Percentiles rank a stretch among this genome's conserved stretches.
Conservation (phyloP, 2,329 filamentous ascomycete genomes). For the Paecilomyces formosus region DNA sequence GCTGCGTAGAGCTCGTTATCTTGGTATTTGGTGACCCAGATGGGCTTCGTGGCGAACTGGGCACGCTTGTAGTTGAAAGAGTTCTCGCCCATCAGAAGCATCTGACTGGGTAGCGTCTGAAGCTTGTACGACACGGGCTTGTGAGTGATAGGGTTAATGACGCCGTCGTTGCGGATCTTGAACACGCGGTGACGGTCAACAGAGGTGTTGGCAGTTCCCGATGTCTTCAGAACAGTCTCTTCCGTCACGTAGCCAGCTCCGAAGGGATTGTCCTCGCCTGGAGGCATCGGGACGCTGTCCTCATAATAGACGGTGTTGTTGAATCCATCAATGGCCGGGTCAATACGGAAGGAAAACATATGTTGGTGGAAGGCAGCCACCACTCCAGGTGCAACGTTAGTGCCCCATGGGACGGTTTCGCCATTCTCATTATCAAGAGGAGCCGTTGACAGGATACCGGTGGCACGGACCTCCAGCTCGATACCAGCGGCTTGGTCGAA, state of each 20-base stretch:
- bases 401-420: constrained; percentile 58
- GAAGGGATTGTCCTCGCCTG: constrained; percentile 44
- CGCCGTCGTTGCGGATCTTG: constrained; percentile 50
- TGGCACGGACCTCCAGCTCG: constrained; percentile 61
- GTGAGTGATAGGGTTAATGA: constrained; percentile 48
- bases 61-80: constrained; percentile 44
- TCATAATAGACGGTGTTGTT: constrained; percentile 50
- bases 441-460: constrained; percentile 59
- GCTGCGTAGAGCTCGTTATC: constrained; percentile 48
- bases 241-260: constrained; percentile 44
- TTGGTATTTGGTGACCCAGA: constrained; percentile 49
- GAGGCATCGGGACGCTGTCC: constrained; percentile 54
- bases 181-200: constrained; percentile 45
- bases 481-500: constrained; percentile 65
- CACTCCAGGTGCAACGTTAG: constrained; percentile 61
- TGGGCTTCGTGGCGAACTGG: constrained; percentile 48
- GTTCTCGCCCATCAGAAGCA: constrained; percentile 45
- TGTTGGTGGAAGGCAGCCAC: constrained; percentile 68
- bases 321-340: constrained; percentile 55
- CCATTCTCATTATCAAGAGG: constrained; percentile 56
- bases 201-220: constrained; percentile 43
- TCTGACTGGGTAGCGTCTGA: constrained; percentile 49
- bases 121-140: constrained; percentile 52
- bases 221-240: constrained; percentile 41
- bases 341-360: constrained; percentile 62